Evolutionary conservation across 768 basidiomycete species (phyloP), one percentile per base, ranked within the genome.

Genomic region (Rhodotorula taiwanensis): DNA sequence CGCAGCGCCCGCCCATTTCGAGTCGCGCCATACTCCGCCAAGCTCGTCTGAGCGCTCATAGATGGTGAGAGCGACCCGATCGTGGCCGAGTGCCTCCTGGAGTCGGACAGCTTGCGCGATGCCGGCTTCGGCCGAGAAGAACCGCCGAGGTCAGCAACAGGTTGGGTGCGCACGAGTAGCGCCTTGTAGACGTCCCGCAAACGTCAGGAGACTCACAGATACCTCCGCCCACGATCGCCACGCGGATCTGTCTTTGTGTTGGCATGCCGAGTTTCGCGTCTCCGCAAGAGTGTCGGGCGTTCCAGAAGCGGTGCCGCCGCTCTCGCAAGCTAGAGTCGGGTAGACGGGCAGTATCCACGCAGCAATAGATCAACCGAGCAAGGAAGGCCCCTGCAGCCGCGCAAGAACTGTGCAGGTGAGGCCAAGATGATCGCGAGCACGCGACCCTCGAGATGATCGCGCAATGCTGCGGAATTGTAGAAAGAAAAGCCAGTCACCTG

Each of bases 91-190:
- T 28, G 21, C 23, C 16, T 66, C 64, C 10, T 62, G 57, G 34
- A 73, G 28, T 2, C 64, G 60, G 8, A 65, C 52, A 6, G 68
- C 70, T 33, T 66, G 63, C 4, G 70, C 64, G 60, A 72, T 71
- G 4, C 70, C 70, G 41, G 69, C 57, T 55, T 30, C 28, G 39
- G 18, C 11, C 0, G 39, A 23, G 34, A 28, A n/a, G 39, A 7
- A n/a, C n/a, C 7, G 53, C 15, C 30, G 23, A 53, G 52, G n/a
- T 41, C 36, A 20, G 39, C 7, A 36, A 27, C 34, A 10, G 34
- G 9, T 9, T n/a, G n/a, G n/a, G n/a, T n/a, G n/a, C n/a, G n/a
- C n/a, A n/a, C n/a, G n/a, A n/a, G n/a, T n/a, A n/a, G n/a, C n/a
- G n/a, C n/a, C n/a, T n/a, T n/a, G n/a, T n/a, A n/a, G n/a, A n/a